These are phyloP conservation scores for Cyberlindnera maclurae DNA, from an alignment of 805 yeast species.

Conservation along the genomic window DNA sequence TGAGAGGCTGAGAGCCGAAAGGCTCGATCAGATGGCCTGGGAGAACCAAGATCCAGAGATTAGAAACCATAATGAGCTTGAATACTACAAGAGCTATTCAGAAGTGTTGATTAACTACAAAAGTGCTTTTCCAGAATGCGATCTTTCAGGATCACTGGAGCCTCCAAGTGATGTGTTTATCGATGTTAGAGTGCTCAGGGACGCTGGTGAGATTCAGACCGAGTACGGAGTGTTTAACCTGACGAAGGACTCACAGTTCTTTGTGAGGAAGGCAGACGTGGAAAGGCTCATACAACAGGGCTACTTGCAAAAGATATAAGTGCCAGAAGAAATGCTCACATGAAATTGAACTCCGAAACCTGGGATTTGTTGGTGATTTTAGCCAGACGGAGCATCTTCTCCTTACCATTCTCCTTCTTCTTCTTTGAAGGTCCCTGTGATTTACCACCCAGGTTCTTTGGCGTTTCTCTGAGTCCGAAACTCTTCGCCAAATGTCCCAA, in stretches of 20 bases:
- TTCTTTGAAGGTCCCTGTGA: conserved; percentile 30
- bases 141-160: conserved; percentile 77
- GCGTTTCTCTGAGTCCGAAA: conserved; percentile 92
- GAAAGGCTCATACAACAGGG: conserved; percentile 94
- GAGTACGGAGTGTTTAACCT: conserved; percentile 94
- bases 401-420: conserved; percentile 60
- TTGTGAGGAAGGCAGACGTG: conserved; percentile 89
- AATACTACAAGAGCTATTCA: conserved; percentile 63
- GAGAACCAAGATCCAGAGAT: conserved; percentile 49
- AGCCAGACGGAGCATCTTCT: conserved; percentile 73
- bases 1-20: conserved; percentile 61
- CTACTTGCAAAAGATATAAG: conserved; percentile 63
- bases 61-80: conserved; percentile 72
- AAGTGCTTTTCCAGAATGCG: conserved; percentile 74
- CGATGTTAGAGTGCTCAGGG: conserved; percentile 87
- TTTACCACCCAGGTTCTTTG: conserved; percentile 62
- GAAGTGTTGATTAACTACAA: conserved; percentile 70
- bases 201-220: conserved; percentile 96
- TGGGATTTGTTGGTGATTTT: conserved; percentile 55
- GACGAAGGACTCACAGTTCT: conserved; percentile 90
- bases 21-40: conserved; percentile 68
- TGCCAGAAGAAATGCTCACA: conserved; percentile 11
- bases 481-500: conserved; percentile 94
- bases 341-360: conserved; percentile 66
- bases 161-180: conserved; percentile 92